Conservation (phyloP, 225 moss, liverwort and hornwort species). For the Bryoerythrophyllum caledonicum region DNA sequence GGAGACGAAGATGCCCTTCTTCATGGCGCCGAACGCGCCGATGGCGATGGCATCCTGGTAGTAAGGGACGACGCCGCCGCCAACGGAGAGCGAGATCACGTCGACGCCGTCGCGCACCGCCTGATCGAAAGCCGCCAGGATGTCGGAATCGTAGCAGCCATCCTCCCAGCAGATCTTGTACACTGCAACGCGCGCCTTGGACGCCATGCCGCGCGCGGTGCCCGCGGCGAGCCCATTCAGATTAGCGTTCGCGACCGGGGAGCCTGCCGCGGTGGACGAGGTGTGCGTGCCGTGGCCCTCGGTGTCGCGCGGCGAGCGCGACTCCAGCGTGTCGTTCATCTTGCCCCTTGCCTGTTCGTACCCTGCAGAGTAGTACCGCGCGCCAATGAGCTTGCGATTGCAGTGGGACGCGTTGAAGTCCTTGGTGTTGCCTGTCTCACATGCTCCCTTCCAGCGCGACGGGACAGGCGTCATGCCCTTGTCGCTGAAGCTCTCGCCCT, state of each 20-base stretch:
- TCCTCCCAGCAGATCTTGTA: constrained; percentile 49
- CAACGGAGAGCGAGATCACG: constrained; percentile 80
- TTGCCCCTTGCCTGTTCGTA: constrained; percentile 67
- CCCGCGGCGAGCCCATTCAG: constrained; percentile 49
- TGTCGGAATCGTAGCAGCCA: constrained; percentile 51
- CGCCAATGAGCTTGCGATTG: constrained; percentile 88
- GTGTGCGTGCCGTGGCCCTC: constrained; percentile 96
- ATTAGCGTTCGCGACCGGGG: constrained; percentile 27
- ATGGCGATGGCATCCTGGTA: constrained; percentile 61
- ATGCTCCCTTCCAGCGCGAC: constrained; percentile 48
- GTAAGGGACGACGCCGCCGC: constrained; percentile 46
- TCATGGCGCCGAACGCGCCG: constrained; percentile 64
- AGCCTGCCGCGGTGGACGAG: constrained; percentile 73
- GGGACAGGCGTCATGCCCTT: constrained; percentile 55
- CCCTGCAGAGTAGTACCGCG: constrained; percentile 59
- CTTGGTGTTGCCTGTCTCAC: constrained; percentile 19
- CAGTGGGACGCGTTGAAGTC: constrained; percentile 47
- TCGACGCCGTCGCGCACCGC: constrained; percentile 87
- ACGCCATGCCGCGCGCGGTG: constrained; percentile 40
- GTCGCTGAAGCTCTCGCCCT: constrained; percentile 61
- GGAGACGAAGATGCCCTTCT: constrained; percentile 69
- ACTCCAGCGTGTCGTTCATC: constrained; percentile 64
- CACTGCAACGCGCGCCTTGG: constrained; percentile 43
- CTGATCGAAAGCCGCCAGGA: constrained; percentile 43
- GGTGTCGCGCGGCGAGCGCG: constrained; percentile 60